A percentile compares a stretch with the other conserved stretches of the same genome.
These are phyloP conservation scores for Gynandropsis gynandra DNA, from an alignment of 345 rosid genomes.

Conservation along the genomic window DNA sequence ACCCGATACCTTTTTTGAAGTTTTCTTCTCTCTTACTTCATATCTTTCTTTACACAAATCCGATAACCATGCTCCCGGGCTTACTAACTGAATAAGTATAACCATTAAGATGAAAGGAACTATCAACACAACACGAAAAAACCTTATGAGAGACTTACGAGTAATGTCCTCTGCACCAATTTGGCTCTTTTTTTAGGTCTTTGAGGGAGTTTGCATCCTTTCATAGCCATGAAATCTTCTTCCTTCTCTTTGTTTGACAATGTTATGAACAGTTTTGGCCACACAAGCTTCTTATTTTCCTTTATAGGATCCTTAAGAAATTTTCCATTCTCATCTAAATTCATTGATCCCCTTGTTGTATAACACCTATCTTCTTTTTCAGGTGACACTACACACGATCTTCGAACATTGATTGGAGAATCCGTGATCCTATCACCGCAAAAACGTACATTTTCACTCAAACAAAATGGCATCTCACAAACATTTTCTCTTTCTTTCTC, in stretches of 20 bases:
- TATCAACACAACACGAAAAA: background rate
- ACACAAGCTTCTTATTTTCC: slow-evolving; percentile 52
- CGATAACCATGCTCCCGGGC: slow-evolving; percentile 91
- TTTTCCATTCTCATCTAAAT: slow-evolving; percentile 61
- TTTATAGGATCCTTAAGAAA: slow-evolving; percentile 42
- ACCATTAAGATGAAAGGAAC: background rate
- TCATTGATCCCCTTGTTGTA: slow-evolving; percentile 70
- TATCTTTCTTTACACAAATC: slow-evolving; percentile 78
- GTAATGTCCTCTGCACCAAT: slow-evolving; percentile 72
- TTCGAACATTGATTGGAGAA: slow-evolving; percentile 36
- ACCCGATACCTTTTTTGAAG: slow-evolving; percentile 69
- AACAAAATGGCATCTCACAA: background rate
- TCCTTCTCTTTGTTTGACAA: slow-evolving; percentile 90
- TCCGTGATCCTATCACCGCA: slow-evolving; percentile 42
- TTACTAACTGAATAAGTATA: slow-evolving; percentile 50
- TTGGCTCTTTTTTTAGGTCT: slow-evolving; percentile 90
- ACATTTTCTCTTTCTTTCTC: too few species aligned
- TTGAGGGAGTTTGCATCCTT: slow-evolving; percentile 90
- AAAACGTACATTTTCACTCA: slow-evolving; percentile 13
- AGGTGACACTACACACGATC: slow-evolving; percentile 43
- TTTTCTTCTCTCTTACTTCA: slow-evolving; percentile 88
- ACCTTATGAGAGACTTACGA: slow-evolving; percentile 35
- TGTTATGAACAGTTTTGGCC: slow-evolving; percentile 73
- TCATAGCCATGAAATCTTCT: slow-evolving; percentile 91
- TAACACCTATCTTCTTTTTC: slow-evolving; percentile 79